Evolutionary conservation across 2,329 filamentous ascomycete genomes (phyloP), one percentile per base, ranked within the genome.

Genomic region (Epichloe scottii): DNA sequence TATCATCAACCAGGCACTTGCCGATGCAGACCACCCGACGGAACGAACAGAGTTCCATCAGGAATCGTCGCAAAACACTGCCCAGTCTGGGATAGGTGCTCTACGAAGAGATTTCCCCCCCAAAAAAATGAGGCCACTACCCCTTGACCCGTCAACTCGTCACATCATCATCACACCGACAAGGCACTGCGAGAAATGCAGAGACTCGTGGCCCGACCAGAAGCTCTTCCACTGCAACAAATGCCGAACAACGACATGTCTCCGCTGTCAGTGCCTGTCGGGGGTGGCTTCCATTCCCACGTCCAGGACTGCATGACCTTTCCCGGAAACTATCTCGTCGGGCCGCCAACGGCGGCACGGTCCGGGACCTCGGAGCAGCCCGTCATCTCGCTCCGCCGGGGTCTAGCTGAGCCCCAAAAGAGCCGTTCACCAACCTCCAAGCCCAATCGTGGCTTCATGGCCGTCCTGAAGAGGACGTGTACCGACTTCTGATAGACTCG

Each of bases 401-500:
- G 61, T 21, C 57, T 66, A 2, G 56, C 56, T 1, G 48, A 54
- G 7, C 51, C 54, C 37, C 55, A 30, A 15, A 53, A 1, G 58
- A 60, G 4, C 66, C 69, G 3, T 71, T 70, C 53, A 58, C 60
- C 4, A 57, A 56, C 26, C 64, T 72, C 5, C 26, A 60, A 3
- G 55, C 56, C 4, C 58, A 58, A 43, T 66, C 58, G 5, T 74
- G 62, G 60, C 63, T 74, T 7, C 63, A 71, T 50, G 57, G 57
- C 50, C 67, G 67, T 3, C 61, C 68, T 1, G 57, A 67, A 51
- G 51, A 60, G 5, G 68, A 73, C 47, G 64, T 70, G n/a, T 74
- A 67, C 61, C 57, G 61, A 37, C 58, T 71, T 1, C 61, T 75
- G 6, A 66, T 75, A 47, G 71, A 75, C 54, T 54, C 62, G 3